Conservation (phyloP, 352 stramenopile species). For the Phytophthora aleatoria region DNA sequence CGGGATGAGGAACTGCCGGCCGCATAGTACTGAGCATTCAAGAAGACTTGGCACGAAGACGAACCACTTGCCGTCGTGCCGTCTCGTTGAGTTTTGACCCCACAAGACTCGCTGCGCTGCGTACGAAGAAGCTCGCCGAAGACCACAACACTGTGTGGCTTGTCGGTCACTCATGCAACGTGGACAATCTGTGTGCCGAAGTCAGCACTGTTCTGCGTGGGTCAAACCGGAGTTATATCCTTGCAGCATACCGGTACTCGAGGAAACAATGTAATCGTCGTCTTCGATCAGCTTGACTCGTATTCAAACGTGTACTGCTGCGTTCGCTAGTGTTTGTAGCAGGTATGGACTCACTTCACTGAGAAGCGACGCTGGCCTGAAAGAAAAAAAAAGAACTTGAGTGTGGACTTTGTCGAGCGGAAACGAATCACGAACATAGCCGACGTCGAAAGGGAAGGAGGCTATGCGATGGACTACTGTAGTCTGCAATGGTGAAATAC, state of each 20-base stretch:
- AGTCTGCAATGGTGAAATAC: too few relatives aligned
- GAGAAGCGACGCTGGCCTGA: neutral
- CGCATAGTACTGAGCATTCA: neutral
- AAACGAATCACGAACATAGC: neutral
- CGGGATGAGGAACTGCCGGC: constrained; percentile 1
- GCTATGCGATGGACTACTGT: neutral
- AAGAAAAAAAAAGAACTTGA: neutral
- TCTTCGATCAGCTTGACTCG: neutral
- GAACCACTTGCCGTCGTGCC: neutral
- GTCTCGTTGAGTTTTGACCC: constrained; percentile 10
- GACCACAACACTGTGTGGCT: neutral
- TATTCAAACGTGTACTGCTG: neutral
- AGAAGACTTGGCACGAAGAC: neutral
- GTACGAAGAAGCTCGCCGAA: constrained; percentile 5
- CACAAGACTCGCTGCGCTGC: neutral
- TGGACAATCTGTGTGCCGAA: constrained; percentile 3
- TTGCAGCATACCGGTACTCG: neutral
- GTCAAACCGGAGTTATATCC: neutral
- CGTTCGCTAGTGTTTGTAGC: neutral
- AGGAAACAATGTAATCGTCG: neutral
- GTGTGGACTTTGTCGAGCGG: constrained; percentile 9
- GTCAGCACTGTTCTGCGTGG: constrained; percentile 8
- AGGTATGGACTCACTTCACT: constrained; percentile 2
- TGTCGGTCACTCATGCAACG: neutral
- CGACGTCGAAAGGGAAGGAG: constrained; percentile 8